Percentiles rank a stretch among this genome's conserved stretches.
These are phyloP conservation scores for Umbellularia californica DNA, from an alignment of 164 flowering plant species.

Conservation along the genomic window DNA sequence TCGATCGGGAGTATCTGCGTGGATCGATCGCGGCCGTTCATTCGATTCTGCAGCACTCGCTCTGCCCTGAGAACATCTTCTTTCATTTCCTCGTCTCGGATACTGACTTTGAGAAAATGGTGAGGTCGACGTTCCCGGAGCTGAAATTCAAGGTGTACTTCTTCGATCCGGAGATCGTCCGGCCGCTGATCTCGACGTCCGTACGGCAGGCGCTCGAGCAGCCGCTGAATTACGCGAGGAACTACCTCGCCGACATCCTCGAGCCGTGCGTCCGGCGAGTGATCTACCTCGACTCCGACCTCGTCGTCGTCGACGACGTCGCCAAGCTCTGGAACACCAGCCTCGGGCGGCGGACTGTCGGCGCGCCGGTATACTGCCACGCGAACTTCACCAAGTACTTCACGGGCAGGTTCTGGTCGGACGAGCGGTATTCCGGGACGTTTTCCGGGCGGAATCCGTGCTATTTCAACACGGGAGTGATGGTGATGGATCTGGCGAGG, in stretches of 20 bases:
- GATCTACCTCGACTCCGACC: slow-evolving; percentile 37
- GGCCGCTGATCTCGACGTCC: slow-evolving; percentile 27
- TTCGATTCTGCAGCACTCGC: slow-evolving; percentile 25
- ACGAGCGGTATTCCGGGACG: slow-evolving; percentile 13
- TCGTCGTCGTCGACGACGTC: slow-evolving; percentile 35
- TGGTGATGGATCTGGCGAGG: slow-evolving; percentile 82
- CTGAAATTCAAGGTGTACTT: slow-evolving; percentile 28
- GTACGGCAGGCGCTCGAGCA: slow-evolving; percentile 34
- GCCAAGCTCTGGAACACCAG: slow-evolving; percentile 29
- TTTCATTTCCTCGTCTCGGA: slow-evolving; percentile 28
- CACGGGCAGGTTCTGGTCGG: slow-evolving; percentile 28
- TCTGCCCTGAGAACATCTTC: slow-evolving; percentile 27
- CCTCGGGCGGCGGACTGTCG: slow-evolving; percentile 21
- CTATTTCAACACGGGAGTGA: slow-evolving; percentile 96
- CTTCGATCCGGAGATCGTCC: slow-evolving; percentile 27
- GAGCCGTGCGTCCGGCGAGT: slow-evolving; percentile 36
- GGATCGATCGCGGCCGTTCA: slow-evolving; percentile 30
- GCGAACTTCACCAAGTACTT: slow-evolving; percentile 40
- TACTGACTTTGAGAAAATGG: slow-evolving; percentile 17
- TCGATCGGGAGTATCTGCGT: slow-evolving; percentile 29
- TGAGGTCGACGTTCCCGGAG: slow-evolving; percentile 24
- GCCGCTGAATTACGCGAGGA: slow-evolving; percentile 36
- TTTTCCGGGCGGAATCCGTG: slow-evolving; percentile 50
- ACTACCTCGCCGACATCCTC: slow-evolving; percentile 27
- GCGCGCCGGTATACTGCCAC: slow-evolving; percentile 39